These are phyloP conservation scores for Fusarium anthophilum DNA, from an alignment of 2,329 filamentous ascomycete genomes.

Conservation along the genomic window DNA sequence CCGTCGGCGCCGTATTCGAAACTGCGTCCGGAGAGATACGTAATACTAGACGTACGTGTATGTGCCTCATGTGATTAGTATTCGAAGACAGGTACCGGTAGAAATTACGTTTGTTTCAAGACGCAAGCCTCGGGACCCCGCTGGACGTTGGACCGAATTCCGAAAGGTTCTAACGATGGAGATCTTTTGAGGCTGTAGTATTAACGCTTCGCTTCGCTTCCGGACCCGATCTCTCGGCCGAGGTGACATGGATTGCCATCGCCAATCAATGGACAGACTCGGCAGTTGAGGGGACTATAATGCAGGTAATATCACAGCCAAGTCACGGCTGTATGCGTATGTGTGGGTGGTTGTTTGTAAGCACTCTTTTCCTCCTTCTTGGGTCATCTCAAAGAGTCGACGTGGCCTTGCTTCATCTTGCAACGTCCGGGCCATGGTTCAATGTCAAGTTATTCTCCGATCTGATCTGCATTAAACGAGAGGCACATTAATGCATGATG, in stretches of 20 bases:
- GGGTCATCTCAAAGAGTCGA: not conserved
- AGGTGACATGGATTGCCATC: not conserved
- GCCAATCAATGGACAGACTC: not conserved
- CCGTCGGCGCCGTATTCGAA: not conserved
- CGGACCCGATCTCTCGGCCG: slow-evolving; percentile 2
- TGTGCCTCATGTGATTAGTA: not conserved
- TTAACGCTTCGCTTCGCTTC: not conserved
- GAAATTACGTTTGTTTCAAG: not conserved
- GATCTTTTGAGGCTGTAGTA: not conserved
- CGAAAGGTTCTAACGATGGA: not conserved
- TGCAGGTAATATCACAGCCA: not conserved
- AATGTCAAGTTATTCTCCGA: not conserved
- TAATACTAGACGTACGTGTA: not conserved
- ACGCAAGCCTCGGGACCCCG: not conserved
- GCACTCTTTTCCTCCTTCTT: not conserved
- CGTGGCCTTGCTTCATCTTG: not conserved
- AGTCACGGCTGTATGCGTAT: not conserved
- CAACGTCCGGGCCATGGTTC: not conserved
- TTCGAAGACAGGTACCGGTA: not conserved
- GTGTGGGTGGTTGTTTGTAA: not conserved
- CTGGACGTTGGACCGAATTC: not conserved
- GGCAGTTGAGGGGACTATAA: not conserved
- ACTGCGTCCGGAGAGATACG: not conserved
- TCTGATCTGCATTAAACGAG: not conserved
- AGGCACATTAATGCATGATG: not conserved